Percentiles rank a stretch among this genome's conserved stretches.
These are phyloP conservation scores for Umbelopsis sp. DNA, from an alignment of 192 early-diverging fungal species.

Conservation along the genomic window DNA sequence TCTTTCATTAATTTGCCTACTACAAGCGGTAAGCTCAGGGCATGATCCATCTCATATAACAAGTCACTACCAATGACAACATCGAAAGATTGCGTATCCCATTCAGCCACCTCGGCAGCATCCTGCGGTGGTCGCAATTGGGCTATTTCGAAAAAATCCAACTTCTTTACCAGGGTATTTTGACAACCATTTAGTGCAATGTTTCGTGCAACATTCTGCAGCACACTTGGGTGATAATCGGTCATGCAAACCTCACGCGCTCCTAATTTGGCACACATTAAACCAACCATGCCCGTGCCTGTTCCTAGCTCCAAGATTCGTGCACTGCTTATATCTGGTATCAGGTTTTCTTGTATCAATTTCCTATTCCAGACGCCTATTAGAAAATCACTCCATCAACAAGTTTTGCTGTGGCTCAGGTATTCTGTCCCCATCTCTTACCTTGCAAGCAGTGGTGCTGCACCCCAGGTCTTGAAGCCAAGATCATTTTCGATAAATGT, in stretches of 20 bases:
- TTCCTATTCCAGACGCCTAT: constrained; percentile 19
- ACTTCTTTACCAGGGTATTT: constrained; percentile 33
- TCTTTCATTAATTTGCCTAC: constrained; percentile 46
- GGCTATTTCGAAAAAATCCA: constrained; percentile 49
- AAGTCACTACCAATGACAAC: constrained; percentile 53
- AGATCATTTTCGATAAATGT: constrained; percentile 54
- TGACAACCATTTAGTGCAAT: constrained; percentile 33
- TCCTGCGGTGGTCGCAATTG: constrained; percentile 17
- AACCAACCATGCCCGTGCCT: constrained; percentile 55
- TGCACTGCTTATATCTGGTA: constrained; percentile 29
- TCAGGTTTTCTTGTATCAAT: constrained; percentile 32
- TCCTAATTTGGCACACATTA: constrained; percentile 48
- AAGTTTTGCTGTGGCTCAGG: not conserved
- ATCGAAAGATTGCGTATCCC: constrained; percentile 34
- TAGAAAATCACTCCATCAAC: not conserved
- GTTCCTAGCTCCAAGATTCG: constrained; percentile 55
- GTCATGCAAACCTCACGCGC: constrained; percentile 46
- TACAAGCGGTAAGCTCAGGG: constrained; percentile 49
- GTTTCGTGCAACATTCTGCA: constrained; percentile 48
- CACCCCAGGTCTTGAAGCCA: constrained; percentile 61
- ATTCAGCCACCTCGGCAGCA: not conserved
- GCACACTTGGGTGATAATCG: constrained; percentile 56
- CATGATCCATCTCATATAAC: constrained; percentile 59
- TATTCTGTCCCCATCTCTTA: constrained; percentile 26
- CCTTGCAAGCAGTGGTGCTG: constrained; percentile 55